Evolutionary conservation across 495 filamentous ascomycete species (phyloP).

Genomic region (Aspergillus incahuasiensis): DNA sequence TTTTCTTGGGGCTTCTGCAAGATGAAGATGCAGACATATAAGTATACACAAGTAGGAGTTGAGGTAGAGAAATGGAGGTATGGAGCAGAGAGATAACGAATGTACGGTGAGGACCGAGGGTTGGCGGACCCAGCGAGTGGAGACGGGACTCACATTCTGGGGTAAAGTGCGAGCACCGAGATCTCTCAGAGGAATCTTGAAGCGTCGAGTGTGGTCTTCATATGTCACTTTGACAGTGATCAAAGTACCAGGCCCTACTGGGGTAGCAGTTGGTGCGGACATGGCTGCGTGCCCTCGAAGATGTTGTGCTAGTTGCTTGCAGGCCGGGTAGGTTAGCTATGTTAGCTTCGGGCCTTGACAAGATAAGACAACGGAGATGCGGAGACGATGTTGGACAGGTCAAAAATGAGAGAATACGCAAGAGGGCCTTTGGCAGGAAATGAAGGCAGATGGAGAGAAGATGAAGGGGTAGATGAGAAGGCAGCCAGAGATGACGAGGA

Average conservation of each 20-base stretch:
- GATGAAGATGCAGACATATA: neutral
- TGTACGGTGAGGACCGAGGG: conserved; percentile 8
- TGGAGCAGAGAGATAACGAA: conserved; percentile 7
- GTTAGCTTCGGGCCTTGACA: neutral
- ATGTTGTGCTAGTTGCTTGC: neutral
- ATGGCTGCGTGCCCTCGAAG: conserved; percentile 21
- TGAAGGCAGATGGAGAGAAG: conserved; percentile 6
- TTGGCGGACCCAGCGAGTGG: conserved; percentile 28
- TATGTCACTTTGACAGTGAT: conserved; percentile 83
- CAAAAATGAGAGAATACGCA: neutral
- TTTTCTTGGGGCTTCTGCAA: neutral
- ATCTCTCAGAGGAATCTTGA: conserved; percentile 86
- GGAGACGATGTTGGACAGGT: neutral
- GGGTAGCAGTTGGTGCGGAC: conserved; percentile 26
- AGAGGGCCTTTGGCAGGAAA: neutral
- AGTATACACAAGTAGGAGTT: neutral
- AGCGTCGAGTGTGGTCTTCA: conserved; percentile 68
- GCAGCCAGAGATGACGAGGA: conserved; percentile 2
- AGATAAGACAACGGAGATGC: conserved; percentile 5
- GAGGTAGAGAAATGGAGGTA: conserved; percentile 18
- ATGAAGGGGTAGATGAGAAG: conserved; percentile 5
- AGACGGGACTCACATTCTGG: conserved; percentile 67
- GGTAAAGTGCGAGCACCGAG: conserved; percentile 72
- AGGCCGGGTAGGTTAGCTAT: conserved; percentile 2
- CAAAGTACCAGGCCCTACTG: conserved; percentile 62